A percentile compares a stretch with the other conserved stretches of the same genome.
phyloP scores from a whole-genome alignment of 306 rosid genomes.

The Vicia sativa region DNA sequence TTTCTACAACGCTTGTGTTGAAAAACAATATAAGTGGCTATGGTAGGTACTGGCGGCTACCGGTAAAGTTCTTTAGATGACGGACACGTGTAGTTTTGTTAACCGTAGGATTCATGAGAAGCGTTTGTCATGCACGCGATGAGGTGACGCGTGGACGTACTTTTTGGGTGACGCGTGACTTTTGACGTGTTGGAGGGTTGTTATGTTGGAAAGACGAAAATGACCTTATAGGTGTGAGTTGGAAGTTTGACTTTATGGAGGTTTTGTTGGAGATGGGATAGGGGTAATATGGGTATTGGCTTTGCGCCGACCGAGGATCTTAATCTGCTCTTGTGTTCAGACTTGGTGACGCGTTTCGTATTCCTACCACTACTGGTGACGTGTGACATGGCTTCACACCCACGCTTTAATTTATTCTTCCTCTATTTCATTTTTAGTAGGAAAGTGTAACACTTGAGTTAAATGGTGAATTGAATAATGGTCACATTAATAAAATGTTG shows the following conservation, averaged over 20 bases:
- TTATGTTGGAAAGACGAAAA: not conserved
- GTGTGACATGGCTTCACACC: slow-evolving; percentile 13
- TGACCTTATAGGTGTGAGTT: slow-evolving; percentile 33
- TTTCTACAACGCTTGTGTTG: not conserved
- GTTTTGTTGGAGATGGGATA: not conserved
- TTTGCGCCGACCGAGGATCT: slow-evolving; percentile 36
- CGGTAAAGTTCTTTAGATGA: slow-evolving; percentile 33
- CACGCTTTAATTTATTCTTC: not conserved
- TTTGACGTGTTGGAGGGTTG: slow-evolving; percentile 28
- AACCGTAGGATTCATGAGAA: slow-evolving; percentile 9
- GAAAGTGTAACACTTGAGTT: too few relatives aligned
- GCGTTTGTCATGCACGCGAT: slow-evolving; percentile 35
- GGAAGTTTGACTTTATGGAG: slow-evolving; percentile 46
- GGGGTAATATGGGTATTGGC: slow-evolving; percentile 33
- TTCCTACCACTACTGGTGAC: slow-evolving; percentile 33
- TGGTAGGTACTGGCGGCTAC: slow-evolving; percentile 60
- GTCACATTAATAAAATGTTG: too few relatives aligned
- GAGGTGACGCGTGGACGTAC: slow-evolving; percentile 52
- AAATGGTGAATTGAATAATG: too few relatives aligned
- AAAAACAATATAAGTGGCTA: slow-evolving; percentile 40
- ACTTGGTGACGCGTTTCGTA: slow-evolving; percentile 39
- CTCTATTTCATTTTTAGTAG: not conserved
- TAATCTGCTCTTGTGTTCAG: slow-evolving; percentile 34
- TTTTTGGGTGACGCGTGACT: slow-evolving; percentile 52
- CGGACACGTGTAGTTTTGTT: slow-evolving; percentile 48